A percentile compares a stretch with the other conserved stretches of the same genome.
Conservation (phyloP, 2,329 filamentous ascomycete genomes). For the Periconia digitata region DNA sequence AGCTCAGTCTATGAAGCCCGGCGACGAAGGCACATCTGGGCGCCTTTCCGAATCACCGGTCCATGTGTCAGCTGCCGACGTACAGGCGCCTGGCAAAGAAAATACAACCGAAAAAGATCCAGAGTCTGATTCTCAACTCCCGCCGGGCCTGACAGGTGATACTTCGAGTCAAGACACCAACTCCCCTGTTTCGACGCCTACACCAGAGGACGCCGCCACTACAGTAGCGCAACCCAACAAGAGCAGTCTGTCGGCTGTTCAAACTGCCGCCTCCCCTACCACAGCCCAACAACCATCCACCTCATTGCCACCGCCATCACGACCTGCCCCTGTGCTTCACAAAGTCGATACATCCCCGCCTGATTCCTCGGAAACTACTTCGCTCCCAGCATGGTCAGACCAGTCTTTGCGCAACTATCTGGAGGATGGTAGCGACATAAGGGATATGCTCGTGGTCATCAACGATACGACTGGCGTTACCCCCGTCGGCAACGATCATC, state of each 20-base stretch:
- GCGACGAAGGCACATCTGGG: conserved; percentile 23
- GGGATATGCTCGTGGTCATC: conserved; percentile 86
- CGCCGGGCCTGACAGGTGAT: conserved; percentile 69
- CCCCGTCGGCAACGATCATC: conserved; percentile 81
- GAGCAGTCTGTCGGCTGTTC: conserved; percentile 18
- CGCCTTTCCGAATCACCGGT: conserved; percentile 68
- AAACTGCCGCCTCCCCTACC: conserved; percentile 20
- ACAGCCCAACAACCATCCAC: conserved; percentile 26
- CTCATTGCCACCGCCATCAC: conserved; percentile 26
- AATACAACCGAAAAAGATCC: conserved; percentile 19
- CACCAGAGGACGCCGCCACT: conserved; percentile 34
- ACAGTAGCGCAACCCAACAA: conserved; percentile 29
- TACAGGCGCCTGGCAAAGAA: conserved; percentile 37
- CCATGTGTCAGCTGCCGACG: conserved; percentile 61
- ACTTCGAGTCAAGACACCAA: conserved; percentile 66
- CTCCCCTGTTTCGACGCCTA: conserved; percentile 40
- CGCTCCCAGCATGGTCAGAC: conserved; percentile 79
- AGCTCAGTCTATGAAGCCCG: conserved; percentile 22
- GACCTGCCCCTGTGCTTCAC: conserved; percentile 41
- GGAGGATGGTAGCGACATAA: conserved; percentile 84
- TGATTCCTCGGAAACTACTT: conserved; percentile 47
- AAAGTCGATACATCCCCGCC: conserved; percentile 32
- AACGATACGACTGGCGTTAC: conserved; percentile 86
- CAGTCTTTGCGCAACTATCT: conserved; percentile 83
- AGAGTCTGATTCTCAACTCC: conserved; percentile 44